Conservation (phyloP, 2,329 filamentous ascomycete species). For the Paramyrothecium roridum region DNA sequence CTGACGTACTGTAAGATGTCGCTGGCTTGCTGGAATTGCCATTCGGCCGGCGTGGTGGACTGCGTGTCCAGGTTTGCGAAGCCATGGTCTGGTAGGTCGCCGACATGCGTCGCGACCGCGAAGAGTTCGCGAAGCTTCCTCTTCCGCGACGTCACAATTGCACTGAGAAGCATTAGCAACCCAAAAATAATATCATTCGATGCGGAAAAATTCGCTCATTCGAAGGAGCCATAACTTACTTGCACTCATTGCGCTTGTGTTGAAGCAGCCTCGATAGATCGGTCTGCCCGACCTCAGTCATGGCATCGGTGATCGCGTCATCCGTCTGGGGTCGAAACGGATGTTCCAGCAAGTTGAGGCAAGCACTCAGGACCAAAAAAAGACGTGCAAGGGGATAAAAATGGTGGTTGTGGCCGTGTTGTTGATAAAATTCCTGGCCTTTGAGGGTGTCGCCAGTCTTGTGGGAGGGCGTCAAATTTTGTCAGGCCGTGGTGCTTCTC, state of each 20-base stretch:
- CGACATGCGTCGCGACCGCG: slow-evolving; percentile 69
- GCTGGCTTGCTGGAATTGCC: slow-evolving; percentile 52
- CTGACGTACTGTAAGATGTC: slow-evolving; percentile 58
- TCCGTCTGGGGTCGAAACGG: slow-evolving; percentile 65
- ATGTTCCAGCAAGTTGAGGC: slow-evolving; percentile 32
- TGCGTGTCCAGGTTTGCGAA: slow-evolving; percentile 56
- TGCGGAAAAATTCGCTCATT: slow-evolving; percentile 51
- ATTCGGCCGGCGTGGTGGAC: slow-evolving; percentile 47
- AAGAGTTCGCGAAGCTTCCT: slow-evolving; percentile 88
- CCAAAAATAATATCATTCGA: slow-evolving; percentile 38
- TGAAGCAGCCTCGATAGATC: slow-evolving; percentile 65
- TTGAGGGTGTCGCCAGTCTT: slow-evolving; percentile 23
- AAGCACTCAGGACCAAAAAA: slow-evolving; percentile 24
- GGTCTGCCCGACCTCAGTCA: slow-evolving; percentile 67
- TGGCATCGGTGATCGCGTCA: slow-evolving; percentile 67
- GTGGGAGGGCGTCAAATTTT: slow-evolving; percentile 29
- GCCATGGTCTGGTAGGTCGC: slow-evolving; percentile 57
- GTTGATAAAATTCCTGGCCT: slow-evolving; percentile 27
- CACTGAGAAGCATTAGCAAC: slow-evolving; percentile 49
- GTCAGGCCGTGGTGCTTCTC: slow-evolving; percentile 13
- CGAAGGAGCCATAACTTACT: slow-evolving; percentile 44
- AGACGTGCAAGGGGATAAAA: slow-evolving; percentile 26
- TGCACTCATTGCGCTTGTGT: slow-evolving; percentile 61
- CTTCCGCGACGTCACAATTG: slow-evolving; percentile 81
- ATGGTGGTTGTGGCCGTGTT: slow-evolving; percentile 16